Base-by-base conservation (phyloP, 306 rosid genomes). In the Luffa acutangula region DNA sequence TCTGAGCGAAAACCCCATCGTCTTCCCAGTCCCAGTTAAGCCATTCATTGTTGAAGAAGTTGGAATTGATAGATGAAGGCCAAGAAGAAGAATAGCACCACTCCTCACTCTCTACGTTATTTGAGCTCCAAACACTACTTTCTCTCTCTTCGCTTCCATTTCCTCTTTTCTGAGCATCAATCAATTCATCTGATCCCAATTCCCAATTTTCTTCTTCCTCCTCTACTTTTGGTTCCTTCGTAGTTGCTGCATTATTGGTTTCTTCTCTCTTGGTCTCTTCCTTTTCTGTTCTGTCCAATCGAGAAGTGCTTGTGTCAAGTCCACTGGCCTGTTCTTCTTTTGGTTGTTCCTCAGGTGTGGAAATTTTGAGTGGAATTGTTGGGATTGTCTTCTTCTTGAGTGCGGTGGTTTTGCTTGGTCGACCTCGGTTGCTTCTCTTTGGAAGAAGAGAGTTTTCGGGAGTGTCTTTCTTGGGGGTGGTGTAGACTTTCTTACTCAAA, bases 401-500 rank as follows among this genome's bases (percentile, higher is more conserved):
- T 62, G 17, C 36, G 67, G 21, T 3, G 9, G 73, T 1, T 58
- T 67, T 42, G n/a, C 52, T 82, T 57, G 48, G 82, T 65, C 83
- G 71, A 7, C 79, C 76, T 7, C 73, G 57, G 56, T 73, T 73
- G 15, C 75, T 82, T 64, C 84, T 76, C 67, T 85, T 65, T 79
- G 80, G 3, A 85, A 25, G 7, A 11, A 41, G 8, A 82, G 77
- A 20, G 81, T 69, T 34, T 87, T 82, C 59, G 25, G 34, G 17
- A 2, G 83, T 85, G 11, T 82, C 71, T n/a, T 86, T 79, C 81
- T 82, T 87, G 85, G 75, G 83, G 89, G 87, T 88, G 79, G 5
- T 3, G 89, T 91, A 82, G 5, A 87, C 80, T 82, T 92, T 89
- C 53, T 97, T 81, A 78, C 96, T 88, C 73, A 93, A 75, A 80